These are phyloP conservation scores for Irpex sp. DNA, from an alignment of 1,284 basidiomycete genomes.

Conservation along the genomic window DNA sequence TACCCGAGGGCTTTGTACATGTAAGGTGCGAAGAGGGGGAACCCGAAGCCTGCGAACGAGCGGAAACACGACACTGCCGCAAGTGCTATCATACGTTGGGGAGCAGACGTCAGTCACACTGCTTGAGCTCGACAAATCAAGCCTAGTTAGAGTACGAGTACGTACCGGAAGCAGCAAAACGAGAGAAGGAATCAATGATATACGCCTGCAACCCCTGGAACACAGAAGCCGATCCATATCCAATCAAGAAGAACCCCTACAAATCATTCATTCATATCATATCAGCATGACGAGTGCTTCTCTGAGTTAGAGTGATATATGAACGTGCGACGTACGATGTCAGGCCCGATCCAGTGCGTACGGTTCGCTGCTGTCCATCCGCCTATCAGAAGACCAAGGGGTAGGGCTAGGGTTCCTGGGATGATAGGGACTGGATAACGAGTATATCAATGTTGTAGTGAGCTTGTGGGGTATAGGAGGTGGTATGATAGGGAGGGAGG, in stretches of 20 bases:
- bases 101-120: too few species aligned
- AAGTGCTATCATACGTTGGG: slow-evolving; percentile 38
- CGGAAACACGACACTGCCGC: slow-evolving; percentile 55
- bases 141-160: neutral
- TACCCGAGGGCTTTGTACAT: slow-evolving; percentile 63
- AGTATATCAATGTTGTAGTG: neutral
- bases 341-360: slow-evolving; percentile 63
- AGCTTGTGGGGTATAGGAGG: too few species aligned
- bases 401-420: slow-evolving; percentile 47
- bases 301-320: too few species aligned
- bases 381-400: slow-evolving; percentile 55
- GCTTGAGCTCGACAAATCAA: too few species aligned
- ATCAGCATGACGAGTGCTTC: too few species aligned
- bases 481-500: too few species aligned
- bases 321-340: slow-evolving; percentile 41
- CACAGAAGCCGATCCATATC: slow-evolving; percentile 46
- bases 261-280: neutral
- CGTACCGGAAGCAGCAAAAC: slow-evolving; percentile 59
- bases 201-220: slow-evolving; percentile 62
- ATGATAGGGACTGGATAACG: slow-evolving; percentile 36
- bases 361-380: slow-evolving; percentile 60
- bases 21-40: slow-evolving; percentile 62
- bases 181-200: slow-evolving; percentile 61
- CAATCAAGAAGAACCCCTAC: slow-evolving; percentile 53
- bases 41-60: slow-evolving; percentile 59